Percentiles rank a stretch among this genome's conserved stretches.
phyloP scores from a whole-genome alignment of 2,329 filamentous ascomycete genomes.

The Pyrenophora teres region DNA sequence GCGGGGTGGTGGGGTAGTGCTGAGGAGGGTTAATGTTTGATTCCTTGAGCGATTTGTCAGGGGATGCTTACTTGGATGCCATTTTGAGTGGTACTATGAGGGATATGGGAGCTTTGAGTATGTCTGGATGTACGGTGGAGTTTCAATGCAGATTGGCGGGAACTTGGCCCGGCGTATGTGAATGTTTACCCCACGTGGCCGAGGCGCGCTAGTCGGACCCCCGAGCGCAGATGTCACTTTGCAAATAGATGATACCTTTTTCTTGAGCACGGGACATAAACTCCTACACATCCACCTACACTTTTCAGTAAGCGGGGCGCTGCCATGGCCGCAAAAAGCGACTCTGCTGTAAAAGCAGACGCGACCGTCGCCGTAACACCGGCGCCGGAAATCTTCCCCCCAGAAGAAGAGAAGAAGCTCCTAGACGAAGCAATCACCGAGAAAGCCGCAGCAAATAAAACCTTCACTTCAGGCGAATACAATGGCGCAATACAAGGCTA shows the following conservation, averaged over 20 bases:
- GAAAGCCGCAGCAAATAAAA: conserved; percentile 76
- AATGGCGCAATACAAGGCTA: conserved; percentile 81
- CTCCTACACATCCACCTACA: no score
- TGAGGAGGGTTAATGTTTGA: conserved; percentile 1
- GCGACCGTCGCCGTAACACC: conserved; percentile 6
- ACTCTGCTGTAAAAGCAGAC: conserved; percentile 4
- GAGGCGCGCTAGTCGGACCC: conserved; percentile 20
- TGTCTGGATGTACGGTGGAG: background rate
- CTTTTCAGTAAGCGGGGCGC: no score
- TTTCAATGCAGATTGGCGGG: conserved; percentile 6
- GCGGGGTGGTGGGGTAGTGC: conserved; percentile 60
- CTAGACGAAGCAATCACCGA: conserved; percentile 71
- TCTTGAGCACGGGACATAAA: background rate
- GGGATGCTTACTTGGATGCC: conserved; percentile 17
- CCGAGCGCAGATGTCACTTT: conserved; percentile 25
- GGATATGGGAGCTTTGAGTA: background rate
- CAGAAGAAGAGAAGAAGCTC: conserved; percentile 55
- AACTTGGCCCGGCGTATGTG: conserved; percentile 10
- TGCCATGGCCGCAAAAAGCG: conserved; percentile 14
- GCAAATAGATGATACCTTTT: conserved; percentile 19
- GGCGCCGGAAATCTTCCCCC: conserved; percentile 36
- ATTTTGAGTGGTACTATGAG: conserved; percentile 9
- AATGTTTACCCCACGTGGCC: conserved; percentile 27
- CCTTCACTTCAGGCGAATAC: conserved; percentile 76
- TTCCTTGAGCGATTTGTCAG: background rate